Conservation (phyloP, 177 flowering plant genomes). For the Vitis hybrid region DNA sequence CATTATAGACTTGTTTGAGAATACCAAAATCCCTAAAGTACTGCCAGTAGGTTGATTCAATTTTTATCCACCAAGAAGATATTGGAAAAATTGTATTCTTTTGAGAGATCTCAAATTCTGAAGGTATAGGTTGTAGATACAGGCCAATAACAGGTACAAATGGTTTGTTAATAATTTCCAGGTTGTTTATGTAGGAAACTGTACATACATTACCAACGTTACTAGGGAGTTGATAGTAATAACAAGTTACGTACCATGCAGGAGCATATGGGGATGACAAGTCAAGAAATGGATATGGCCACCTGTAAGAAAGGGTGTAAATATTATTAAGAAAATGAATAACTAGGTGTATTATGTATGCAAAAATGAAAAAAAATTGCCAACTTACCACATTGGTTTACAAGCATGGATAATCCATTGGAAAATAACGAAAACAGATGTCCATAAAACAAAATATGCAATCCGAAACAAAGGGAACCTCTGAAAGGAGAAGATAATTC, state of each 20-base stretch:
- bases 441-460: constrained; percentile 56
- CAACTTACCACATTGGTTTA: constrained; percentile 35
- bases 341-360: too few species aligned
- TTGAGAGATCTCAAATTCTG: too few species aligned
- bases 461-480: constrained; percentile 60
- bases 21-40: too few species aligned
- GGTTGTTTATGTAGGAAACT: too few species aligned
- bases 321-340: neutral
- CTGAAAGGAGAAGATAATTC: constrained; percentile 30
- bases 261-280: constrained; percentile 57
- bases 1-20: too few species aligned
- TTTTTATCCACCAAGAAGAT: too few species aligned
- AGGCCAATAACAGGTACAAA: too few species aligned
- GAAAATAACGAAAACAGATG: constrained; percentile 42
- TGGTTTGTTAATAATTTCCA: too few species aligned
- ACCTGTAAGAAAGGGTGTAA: constrained; percentile 30
- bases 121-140: too few species aligned
- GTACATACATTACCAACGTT: neutral
- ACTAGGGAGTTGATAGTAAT: neutral
- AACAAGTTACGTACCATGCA: constrained; percentile 33
- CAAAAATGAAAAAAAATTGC: neutral
- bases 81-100: too few species aligned
- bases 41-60: too few species aligned
- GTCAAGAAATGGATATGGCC: constrained; percentile 71
- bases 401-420: constrained; percentile 67